A percentile compares a stretch with the other conserved stretches of the same genome.
phyloP scores from a whole-genome alignment of 2,329 filamentous ascomycete species.

The Falciphora oryzae region DNA sequence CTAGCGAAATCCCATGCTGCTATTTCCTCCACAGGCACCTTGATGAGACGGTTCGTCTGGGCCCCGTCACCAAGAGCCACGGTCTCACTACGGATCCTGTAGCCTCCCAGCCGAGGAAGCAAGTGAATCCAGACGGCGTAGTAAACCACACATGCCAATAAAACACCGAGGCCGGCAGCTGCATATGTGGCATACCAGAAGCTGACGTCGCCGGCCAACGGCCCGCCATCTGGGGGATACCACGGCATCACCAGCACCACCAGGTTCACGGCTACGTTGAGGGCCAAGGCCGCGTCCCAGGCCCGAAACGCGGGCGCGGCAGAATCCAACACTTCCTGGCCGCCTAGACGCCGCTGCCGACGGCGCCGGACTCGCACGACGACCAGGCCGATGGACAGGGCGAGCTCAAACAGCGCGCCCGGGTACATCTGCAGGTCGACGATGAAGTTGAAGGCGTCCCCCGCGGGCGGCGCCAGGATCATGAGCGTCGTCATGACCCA shows the following conservation, averaged over 20 bases:
- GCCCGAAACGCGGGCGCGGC: constrained; percentile 45
- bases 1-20: constrained; percentile 33
- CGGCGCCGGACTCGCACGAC: constrained; percentile 50
- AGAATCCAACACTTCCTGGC: constrained; percentile 7
- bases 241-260: constrained; percentile 66
- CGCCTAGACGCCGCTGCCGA: constrained; percentile 36
- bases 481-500: constrained; percentile 52
- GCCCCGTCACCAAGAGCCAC: constrained; percentile 37
- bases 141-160: constrained; percentile 39
- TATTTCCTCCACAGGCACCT: constrained; percentile 36
- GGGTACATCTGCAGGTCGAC: constrained; percentile 56
- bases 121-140: constrained; percentile 42
- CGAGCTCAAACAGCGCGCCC: constrained; percentile 47
- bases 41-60: constrained; percentile 39
- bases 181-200: constrained; percentile 72
- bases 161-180: constrained; percentile 56
- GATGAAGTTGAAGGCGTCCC: constrained; percentile 61
- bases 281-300: constrained; percentile 52
- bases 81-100: constrained; percentile 42
- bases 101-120: constrained; percentile 36
- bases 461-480: constrained; percentile 54
- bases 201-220: constrained; percentile 57
- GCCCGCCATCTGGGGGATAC: constrained; percentile 59
- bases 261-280: constrained; percentile 53
- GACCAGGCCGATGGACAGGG: constrained; percentile 51